Percentiles rank a stretch among this genome's conserved stretches.
These are phyloP conservation scores for Neurospora crassa DNA, from an alignment of 2,329 filamentous ascomycete genomes.

Conservation along the genomic window DNA sequence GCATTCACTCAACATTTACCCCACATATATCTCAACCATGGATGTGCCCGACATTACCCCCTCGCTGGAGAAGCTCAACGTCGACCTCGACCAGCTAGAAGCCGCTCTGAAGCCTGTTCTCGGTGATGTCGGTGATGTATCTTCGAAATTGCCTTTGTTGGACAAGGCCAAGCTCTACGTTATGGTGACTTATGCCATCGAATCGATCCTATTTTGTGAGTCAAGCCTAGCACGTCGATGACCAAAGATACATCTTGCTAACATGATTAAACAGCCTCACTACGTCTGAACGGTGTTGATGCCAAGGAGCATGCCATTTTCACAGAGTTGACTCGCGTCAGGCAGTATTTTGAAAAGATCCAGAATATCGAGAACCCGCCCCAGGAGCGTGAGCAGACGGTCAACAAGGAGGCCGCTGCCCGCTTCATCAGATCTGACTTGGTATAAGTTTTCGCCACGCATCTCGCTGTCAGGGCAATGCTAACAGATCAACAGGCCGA, in stretches of 20 bases:
- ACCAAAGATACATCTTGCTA: conserved; percentile 3
- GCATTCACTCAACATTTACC: not conserved
- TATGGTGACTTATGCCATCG: conserved; percentile 79
- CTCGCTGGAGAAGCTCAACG: conserved; percentile 64
- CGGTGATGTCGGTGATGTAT: conserved; percentile 53
- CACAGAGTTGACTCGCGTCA: conserved; percentile 74
- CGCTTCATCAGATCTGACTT: conserved; percentile 77
- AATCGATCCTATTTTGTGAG: conserved; percentile 80
- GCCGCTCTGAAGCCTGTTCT: conserved; percentile 66
- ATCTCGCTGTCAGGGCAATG: not conserved
- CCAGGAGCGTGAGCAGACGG: conserved; percentile 39
- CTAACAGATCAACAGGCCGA: conserved; percentile 29
- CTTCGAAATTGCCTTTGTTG: conserved; percentile 76
- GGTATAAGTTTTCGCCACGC: conserved; percentile 32
- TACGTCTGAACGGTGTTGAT: conserved; percentile 70
- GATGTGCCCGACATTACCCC: conserved; percentile 49
- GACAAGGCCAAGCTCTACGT: conserved; percentile 93
- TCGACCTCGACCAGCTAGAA: conserved; percentile 71
- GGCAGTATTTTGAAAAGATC: conserved; percentile 89
- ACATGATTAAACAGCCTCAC: conserved; percentile 43
- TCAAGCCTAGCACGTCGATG: conserved; percentile 1
- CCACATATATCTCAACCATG: conserved; percentile 23
- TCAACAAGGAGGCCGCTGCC: conserved; percentile 69
- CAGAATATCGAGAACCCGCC: conserved; percentile 60
- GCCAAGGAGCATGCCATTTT: conserved; percentile 81